Percentiles rank a stretch among this genome's conserved stretches.
Evolutionary conservation across 2,329 filamentous ascomycete species (phyloP).

Genomic region (Alternaria novae-zelandiae): DNA sequence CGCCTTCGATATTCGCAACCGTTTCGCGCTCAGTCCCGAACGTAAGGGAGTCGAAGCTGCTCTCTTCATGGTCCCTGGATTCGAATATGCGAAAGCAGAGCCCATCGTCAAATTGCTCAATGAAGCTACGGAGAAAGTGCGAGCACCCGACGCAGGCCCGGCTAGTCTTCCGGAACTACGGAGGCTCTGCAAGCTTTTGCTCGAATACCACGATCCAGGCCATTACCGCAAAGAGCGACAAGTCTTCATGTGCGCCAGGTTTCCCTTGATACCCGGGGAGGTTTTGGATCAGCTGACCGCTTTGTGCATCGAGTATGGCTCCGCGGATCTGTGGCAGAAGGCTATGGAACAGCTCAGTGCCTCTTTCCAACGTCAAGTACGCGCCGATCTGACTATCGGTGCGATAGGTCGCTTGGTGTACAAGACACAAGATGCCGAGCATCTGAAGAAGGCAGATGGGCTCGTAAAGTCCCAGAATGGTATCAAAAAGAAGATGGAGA

Average conservation of each 20-base stretch:
- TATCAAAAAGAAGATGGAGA: neutral
- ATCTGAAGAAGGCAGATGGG: neutral
- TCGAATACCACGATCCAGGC: neutral
- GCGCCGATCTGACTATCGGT: neutral
- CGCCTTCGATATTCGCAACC: neutral
- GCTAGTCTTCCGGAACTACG: neutral
- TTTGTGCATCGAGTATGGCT: neutral
- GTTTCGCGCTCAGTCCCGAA: neutral
- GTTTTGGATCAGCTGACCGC: neutral
- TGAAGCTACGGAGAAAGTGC: neutral
- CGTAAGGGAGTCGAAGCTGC: neutral
- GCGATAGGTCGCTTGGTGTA: neutral
- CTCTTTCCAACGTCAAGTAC: neutral
- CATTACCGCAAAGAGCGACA: neutral
- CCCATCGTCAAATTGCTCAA: neutral
- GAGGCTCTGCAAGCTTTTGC: neutral
- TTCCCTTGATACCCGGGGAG: neutral
- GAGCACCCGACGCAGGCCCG: neutral
- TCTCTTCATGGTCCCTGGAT: neutral
- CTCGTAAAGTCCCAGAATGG: fast-evolving
- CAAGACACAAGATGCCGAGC: neutral
- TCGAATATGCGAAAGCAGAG: neutral
- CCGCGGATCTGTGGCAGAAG: neutral
- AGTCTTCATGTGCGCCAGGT: neutral
- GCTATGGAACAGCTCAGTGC: neutral